Evolutionary conservation across 352 stramenopile species (phyloP).

Genomic region (Phytophthora foliorum): DNA sequence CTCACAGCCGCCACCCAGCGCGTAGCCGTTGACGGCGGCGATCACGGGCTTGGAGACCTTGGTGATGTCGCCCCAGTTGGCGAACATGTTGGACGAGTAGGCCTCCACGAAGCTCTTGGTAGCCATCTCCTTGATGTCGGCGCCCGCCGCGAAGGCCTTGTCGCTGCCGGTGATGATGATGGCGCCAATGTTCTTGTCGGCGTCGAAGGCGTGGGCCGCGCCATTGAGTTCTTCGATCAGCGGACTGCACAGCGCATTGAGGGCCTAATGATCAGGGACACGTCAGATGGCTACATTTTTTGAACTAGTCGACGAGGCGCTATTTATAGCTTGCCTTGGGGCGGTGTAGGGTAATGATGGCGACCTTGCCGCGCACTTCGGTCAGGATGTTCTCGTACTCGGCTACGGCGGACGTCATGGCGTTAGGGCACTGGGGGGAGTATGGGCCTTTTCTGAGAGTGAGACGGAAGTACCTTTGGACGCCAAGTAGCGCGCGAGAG

Average conservation of each 20-base stretch:
- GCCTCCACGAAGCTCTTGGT: slow-evolving; percentile 93
- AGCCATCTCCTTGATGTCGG: slow-evolving; percentile 98
- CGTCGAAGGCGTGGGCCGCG: slow-evolving; percentile 93
- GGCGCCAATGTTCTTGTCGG: slow-evolving; percentile 93
- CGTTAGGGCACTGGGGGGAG: neutral
- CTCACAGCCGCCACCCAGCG: slow-evolving; percentile 98
- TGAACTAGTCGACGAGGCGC: neutral
- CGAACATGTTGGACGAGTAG: slow-evolving; percentile 98
- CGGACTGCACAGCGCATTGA: slow-evolving; percentile 97
- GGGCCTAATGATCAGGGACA: slow-evolving; percentile 54
- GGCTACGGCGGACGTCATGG: slow-evolving; percentile 39
- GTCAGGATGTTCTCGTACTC: slow-evolving; percentile 91
- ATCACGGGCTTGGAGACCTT: slow-evolving; percentile 96
- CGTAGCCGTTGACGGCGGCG: slow-evolving; percentile 98
- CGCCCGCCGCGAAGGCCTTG: slow-evolving; percentile 97
- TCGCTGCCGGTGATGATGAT: slow-evolving; percentile 97
- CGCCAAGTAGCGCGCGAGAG: slow-evolving; percentile 59
- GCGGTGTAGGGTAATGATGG: slow-evolving; percentile 96
- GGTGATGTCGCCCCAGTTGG: slow-evolving; percentile 96
- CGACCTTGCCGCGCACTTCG: slow-evolving; percentile 92
- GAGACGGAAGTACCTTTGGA: slow-evolving; percentile 50
- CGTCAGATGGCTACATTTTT: slow-evolving; percentile 6
- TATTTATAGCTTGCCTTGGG: slow-evolving; percentile 79
- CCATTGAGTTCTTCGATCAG: slow-evolving; percentile 97
- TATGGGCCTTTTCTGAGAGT: neutral